phyloP scores from a whole-genome alignment of 2,329 filamentous ascomycete genomes.

The Paraphaeosphaeria minitans region DNA sequence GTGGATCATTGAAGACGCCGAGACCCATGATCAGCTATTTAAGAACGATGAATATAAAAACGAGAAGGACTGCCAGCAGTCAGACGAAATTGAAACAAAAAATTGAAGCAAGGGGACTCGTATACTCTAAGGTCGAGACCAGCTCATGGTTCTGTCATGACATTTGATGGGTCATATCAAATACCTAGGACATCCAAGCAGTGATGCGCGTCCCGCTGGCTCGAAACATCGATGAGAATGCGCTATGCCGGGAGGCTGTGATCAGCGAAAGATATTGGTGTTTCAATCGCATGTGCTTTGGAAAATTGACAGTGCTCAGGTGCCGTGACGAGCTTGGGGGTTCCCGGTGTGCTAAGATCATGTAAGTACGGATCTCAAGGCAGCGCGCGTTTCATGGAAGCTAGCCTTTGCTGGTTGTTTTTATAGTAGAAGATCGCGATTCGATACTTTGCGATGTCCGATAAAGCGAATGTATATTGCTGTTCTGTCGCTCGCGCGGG shows the following conservation, averaged over 20 bases:
- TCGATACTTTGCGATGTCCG: background rate
- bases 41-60: background rate
- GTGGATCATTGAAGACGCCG: constrained; percentile 35
- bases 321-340: constrained; percentile 12
- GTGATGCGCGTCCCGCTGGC: constrained; percentile 13
- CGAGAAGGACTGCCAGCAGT: constrained; percentile 34
- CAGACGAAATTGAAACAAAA: constrained; percentile 13
- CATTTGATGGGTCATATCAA: constrained; percentile 12
- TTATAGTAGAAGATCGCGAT: background rate
- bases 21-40: constrained; percentile 32
- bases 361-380: constrained; percentile 10
- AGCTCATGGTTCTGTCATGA: constrained; percentile 15
- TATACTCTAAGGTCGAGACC: constrained; percentile 14
- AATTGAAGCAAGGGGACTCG: background rate
- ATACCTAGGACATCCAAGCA: constrained; percentile 20
- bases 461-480: background rate
- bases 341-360: constrained; percentile 14
- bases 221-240: constrained; percentile 24
- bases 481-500: background rate
- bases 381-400: constrained; percentile 19
- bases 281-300: constrained; percentile 14
- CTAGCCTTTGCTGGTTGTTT: constrained; percentile 1
- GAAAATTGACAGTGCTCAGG: constrained; percentile 14
- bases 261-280: constrained; percentile 8
- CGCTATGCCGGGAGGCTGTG: constrained; percentile 11